Evolutionary conservation across 176 grass and related monocot species (phyloP).

Genomic region (Saccharum spontaneum): DNA sequence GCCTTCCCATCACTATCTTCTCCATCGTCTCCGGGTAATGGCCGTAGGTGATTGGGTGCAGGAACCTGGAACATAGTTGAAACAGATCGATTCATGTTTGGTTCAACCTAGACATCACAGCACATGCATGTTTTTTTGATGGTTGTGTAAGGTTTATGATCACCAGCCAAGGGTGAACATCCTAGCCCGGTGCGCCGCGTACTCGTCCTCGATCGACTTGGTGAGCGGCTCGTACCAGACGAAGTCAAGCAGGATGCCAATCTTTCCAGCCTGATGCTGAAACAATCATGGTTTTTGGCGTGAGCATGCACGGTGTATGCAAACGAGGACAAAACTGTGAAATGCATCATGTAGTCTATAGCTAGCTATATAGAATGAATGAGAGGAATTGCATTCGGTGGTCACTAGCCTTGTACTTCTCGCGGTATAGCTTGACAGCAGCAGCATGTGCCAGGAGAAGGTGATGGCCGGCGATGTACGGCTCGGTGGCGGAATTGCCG

Average conservation of each 20-base stretch:
- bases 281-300: too few species aligned
- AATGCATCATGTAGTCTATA: not conserved
- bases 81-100: not conserved
- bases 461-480: conserved; percentile 76
- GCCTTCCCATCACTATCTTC: conserved; percentile 53
- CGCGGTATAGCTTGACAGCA: conserved; percentile 66
- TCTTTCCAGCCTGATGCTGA: conserved; percentile 64
- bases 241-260: conserved; percentile 91
- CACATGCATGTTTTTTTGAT: not conserved
- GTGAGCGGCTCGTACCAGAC: conserved; percentile 83
- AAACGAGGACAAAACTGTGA: not conserved
- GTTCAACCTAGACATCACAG: not conserved
- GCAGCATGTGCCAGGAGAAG: conserved; percentile 74
- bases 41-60: conserved; percentile 82
- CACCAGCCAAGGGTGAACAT: conserved; percentile 93
- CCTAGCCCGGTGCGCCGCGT: conserved; percentile 71
- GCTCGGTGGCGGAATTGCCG: conserved; percentile 79
- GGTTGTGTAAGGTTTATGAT: not conserved
- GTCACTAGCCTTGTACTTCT: conserved; percentile 64
- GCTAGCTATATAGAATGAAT: too few species aligned
- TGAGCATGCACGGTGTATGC: not conserved
- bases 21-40: conserved; percentile 73
- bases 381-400: not conserved
- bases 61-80: conserved; percentile 50
- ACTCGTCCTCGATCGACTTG: conserved; percentile 47